phyloP scores from a whole-genome alignment of 1,284 basidiomycete genomes.

The Trametes sp. region DNA sequence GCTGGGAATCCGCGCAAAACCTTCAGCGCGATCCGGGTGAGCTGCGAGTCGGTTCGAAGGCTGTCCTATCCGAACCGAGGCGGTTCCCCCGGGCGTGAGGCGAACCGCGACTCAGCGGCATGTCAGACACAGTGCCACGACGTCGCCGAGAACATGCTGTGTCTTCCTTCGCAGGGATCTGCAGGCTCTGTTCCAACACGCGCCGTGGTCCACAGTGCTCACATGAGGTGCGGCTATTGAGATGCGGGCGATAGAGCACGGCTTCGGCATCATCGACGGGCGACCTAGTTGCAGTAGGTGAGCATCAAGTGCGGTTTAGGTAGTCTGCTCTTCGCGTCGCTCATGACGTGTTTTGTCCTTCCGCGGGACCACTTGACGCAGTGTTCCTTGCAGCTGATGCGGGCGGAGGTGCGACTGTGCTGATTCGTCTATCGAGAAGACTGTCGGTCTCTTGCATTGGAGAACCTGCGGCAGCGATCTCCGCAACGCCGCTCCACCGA shows the following conservation, averaged over 20 bases:
- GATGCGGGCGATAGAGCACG: constrained; percentile 2
- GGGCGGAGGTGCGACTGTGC: background rate
- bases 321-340: background rate
- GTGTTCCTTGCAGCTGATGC: background rate
- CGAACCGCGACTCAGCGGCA: background rate
- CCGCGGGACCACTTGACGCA: too few species aligned
- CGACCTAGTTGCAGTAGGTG: background rate
- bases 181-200: background rate
- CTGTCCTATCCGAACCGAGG: background rate
- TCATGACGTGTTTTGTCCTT: background rate
- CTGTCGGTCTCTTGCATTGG: background rate
- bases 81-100: background rate
- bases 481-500: background rate
- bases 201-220: background rate
- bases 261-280: background rate
- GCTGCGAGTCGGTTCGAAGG: background rate
- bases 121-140: background rate
- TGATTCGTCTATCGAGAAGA: constrained; percentile 1
- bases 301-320: background rate
- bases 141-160: background rate
- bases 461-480: background rate
- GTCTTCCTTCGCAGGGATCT: constrained; percentile 14
- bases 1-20: background rate
- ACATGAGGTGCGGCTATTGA: background rate
- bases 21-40: background rate